Conservation (phyloP, 2,329 filamentous ascomycete species). For the Ascocoryne sarcoides region DNA sequence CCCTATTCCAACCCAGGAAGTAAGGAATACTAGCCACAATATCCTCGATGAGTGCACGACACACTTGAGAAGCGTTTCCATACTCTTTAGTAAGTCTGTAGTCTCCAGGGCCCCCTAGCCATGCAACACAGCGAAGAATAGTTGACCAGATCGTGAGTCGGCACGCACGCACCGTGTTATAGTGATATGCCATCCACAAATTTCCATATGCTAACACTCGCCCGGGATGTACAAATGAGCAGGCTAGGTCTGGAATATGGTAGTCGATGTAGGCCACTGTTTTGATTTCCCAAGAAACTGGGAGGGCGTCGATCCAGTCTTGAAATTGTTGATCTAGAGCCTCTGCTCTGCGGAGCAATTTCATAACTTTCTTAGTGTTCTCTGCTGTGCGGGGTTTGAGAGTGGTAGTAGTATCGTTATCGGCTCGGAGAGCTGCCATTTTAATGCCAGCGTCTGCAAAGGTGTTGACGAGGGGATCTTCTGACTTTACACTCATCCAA, state of each 20-base stretch:
- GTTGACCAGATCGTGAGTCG: slow-evolving; percentile 46
- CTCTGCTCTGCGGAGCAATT: slow-evolving; percentile 43
- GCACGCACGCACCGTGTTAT: slow-evolving; percentile 46
- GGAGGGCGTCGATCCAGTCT: slow-evolving; percentile 41
- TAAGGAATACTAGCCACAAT: slow-evolving; percentile 52
- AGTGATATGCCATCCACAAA: slow-evolving; percentile 47
- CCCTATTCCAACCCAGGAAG: slow-evolving; percentile 49
- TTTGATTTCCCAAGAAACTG: slow-evolving; percentile 40
- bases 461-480: slow-evolving; percentile 42
- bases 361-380: slow-evolving; percentile 41
- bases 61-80: slow-evolving; percentile 41
- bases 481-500: slow-evolving; percentile 44
- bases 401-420: slow-evolving; percentile 41
- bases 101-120: slow-evolving; percentile 49
- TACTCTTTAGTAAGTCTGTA: slow-evolving; percentile 54
- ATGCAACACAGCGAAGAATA: slow-evolving; percentile 49
- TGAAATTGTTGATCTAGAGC: slow-evolving; percentile 41
- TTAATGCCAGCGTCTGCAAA: slow-evolving; percentile 39
- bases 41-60: slow-evolving; percentile 45
- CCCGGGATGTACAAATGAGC: slow-evolving; percentile 48
- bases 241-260: slow-evolving; percentile 39
- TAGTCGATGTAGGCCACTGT: slow-evolving; percentile 47
- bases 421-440: slow-evolving; percentile 44
- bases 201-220: slow-evolving; percentile 50
- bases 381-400: slow-evolving; percentile 37